A percentile compares a stretch with the other conserved stretches of the same genome.
These are phyloP conservation scores for Eucalyptus tenuipes DNA, from an alignment of 345 rosid species.

Conservation along the genomic window DNA sequence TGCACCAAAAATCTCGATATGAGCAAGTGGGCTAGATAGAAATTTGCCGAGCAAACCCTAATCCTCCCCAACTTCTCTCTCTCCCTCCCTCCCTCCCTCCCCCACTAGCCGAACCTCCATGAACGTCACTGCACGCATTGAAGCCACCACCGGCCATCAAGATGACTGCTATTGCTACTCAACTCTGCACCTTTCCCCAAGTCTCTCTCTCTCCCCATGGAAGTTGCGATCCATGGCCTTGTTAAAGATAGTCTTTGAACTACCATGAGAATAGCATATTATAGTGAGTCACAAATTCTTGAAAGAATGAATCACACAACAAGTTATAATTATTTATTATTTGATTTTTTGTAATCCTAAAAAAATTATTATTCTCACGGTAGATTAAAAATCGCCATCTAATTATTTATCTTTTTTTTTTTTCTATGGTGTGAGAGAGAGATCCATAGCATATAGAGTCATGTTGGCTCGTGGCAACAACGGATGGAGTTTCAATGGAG, in stretches of 20 bases:
- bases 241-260: too few relatives aligned
- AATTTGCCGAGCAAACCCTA: neutral
- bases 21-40: too few relatives aligned
- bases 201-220: too few relatives aligned
- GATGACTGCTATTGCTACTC: neutral
- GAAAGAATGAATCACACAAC: fast-evolving
- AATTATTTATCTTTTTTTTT: too few relatives aligned
- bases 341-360: fast-evolving
- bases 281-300: too few relatives aligned
- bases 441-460: neutral
- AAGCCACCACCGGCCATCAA: neutral
- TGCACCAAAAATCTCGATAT: neutral
- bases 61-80: neutral
- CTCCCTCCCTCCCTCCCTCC: neutral
- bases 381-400: fast-evolving
- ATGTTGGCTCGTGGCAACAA: neutral
- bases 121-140: neutral
- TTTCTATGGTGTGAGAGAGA: too few relatives aligned
- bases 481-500: neutral
- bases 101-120: neutral
- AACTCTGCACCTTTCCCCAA: neutral
- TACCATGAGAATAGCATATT: too few relatives aligned
- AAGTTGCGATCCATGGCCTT: too few relatives aligned
- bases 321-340: too few relatives aligned
- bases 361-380: fast-evolving